A percentile compares a stretch with the other conserved stretches of the same genome.
Conservation (phyloP, 768 basidiomycete genomes). For the Tricholoma sp. region DNA sequence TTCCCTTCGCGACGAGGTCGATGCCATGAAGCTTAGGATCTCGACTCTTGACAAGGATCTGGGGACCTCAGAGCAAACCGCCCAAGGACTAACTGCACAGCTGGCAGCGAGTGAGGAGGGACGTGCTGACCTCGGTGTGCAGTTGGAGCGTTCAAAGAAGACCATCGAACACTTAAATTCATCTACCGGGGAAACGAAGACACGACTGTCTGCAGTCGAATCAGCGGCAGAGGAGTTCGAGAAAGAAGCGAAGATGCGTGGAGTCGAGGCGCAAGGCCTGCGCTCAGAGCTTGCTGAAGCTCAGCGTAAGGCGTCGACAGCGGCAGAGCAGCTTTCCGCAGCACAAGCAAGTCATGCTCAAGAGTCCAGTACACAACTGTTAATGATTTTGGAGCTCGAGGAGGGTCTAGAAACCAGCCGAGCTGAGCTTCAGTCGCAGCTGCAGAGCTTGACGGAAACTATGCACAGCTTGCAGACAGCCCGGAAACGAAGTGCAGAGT, state of each 20-base stretch:
- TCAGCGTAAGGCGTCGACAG: constrained; percentile 1
- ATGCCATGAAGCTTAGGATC: not conserved
- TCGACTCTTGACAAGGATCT: constrained; percentile 5
- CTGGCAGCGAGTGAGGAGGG: constrained; percentile 10
- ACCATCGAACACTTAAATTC: constrained; percentile 4
- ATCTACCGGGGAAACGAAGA: constrained; percentile 4
- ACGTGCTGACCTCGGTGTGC: constrained; percentile 3
- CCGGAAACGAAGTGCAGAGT: constrained; percentile 4
- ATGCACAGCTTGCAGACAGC: constrained; percentile 14
- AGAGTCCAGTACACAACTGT: constrained; percentile 9
- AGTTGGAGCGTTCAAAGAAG: constrained; percentile 9
- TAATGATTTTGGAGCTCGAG: constrained; percentile 10
- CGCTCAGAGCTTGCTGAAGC: constrained; percentile 4
- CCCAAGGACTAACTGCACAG: constrained; percentile 7
- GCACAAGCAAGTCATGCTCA: constrained; percentile 4
- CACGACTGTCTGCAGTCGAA: constrained; percentile 7
- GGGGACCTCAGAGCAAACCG: constrained; percentile 8
- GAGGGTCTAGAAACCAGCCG: not conserved
- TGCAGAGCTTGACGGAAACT: constrained; percentile 11
- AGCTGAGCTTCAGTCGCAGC: constrained; percentile 7
- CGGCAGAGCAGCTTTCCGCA: constrained; percentile 11
- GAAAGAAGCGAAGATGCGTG: constrained; percentile 2
- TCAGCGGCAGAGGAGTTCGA: constrained; percentile 8
- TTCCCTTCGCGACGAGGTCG: not conserved
- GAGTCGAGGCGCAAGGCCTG: constrained; percentile 8